Conservation (phyloP, 345 rosid genomes). For the Eucalyptus sideroxylon region DNA sequence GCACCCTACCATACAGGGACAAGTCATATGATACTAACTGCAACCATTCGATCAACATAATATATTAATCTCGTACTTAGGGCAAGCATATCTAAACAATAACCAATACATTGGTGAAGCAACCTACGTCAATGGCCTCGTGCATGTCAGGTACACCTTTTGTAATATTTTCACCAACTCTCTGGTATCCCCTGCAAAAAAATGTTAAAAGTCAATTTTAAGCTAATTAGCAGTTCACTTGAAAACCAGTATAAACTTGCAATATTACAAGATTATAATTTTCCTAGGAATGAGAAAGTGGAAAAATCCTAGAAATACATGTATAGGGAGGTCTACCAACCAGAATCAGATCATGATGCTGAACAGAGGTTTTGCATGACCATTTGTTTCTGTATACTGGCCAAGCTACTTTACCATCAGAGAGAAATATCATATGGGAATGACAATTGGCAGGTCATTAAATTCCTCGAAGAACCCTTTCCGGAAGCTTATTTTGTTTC, state of each 20-base stretch:
- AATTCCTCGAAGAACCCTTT: background rate
- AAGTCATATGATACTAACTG: background rate
- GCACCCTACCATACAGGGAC: background rate
- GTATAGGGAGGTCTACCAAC: background rate
- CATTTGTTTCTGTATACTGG: background rate
- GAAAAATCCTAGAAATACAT: background rate
- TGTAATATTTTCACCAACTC: conserved; percentile 74
- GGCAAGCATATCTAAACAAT: background rate
- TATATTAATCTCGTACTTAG: background rate
- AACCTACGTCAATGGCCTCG: conserved; percentile 81
- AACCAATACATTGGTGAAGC: background rate
- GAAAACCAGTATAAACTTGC: background rate
- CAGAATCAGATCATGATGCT: background rate
- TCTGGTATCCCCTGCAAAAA: conserved; percentile 79
- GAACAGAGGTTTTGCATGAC: background rate
- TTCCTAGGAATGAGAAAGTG: background rate
- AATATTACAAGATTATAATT: background rate
- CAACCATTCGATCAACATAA: background rate
- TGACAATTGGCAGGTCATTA: background rate
- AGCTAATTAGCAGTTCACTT: background rate
- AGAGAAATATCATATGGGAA: background rate
- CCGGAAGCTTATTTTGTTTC: background rate
- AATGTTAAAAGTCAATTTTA: background rate
- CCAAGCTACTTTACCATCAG: background rate
- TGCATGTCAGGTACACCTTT: conserved; percentile 74